These are phyloP conservation scores for Talaromyces pinophilus DNA, from an alignment of 2,329 filamentous ascomycete species.

Conservation along the genomic window DNA sequence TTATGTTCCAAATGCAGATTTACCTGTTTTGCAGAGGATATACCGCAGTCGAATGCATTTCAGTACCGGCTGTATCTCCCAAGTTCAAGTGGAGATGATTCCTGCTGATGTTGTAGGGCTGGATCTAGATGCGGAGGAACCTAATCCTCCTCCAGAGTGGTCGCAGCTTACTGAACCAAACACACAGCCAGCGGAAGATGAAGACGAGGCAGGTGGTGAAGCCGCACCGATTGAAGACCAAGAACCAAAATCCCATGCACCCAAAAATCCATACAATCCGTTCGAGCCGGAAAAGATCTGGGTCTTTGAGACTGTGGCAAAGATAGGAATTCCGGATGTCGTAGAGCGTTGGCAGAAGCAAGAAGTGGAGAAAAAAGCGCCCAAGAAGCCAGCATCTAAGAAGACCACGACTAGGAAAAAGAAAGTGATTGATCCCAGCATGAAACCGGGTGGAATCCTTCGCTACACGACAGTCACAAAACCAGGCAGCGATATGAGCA, in stretches of 20 bases:
- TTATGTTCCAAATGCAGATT: conserved; percentile 50
- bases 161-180: conserved; percentile 29
- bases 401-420: conserved; percentile 35
- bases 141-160: conserved; percentile 53
- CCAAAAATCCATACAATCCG: conserved; percentile 59
- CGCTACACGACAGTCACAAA: conserved; percentile 46
- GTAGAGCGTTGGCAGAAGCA: conserved; percentile 64
- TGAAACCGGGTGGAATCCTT: conserved; percentile 45
- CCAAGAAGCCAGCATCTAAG: conserved; percentile 32
- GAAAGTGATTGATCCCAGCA: conserved; percentile 42
- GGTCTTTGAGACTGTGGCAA: conserved; percentile 66
- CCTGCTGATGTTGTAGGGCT: conserved; percentile 77
- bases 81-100: conserved; percentile 75
- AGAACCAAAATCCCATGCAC: conserved; percentile 21
- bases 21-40: conserved; percentile 63
- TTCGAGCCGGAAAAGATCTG: conserved; percentile 65
- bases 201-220: conserved; percentile 32
- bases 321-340: conserved; percentile 64
- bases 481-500: conserved; percentile 33
- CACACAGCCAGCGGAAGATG: conserved; percentile 35
- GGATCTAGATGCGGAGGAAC: conserved; percentile 71
- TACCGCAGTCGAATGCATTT: conserved; percentile 68
- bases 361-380: conserved; percentile 34
- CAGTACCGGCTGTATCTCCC: conserved; percentile 71
- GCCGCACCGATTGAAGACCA: conserved; percentile 29